Evolutionary conservation across 2,329 filamentous ascomycete genomes (phyloP), one percentile per base, ranked within the genome.

Genomic region (Phialocephala sp.): DNA sequence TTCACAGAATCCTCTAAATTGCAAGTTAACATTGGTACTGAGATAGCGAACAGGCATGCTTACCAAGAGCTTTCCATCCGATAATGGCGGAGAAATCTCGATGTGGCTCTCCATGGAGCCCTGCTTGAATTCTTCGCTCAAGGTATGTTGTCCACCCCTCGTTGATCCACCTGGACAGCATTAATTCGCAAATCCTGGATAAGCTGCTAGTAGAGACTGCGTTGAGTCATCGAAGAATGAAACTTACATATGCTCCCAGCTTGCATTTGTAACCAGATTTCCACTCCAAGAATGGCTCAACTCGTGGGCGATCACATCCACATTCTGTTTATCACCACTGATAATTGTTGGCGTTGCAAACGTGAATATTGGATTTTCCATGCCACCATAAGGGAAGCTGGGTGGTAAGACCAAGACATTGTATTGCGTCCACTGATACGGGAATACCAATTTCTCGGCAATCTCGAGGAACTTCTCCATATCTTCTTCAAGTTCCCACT

Each of bases 71-170:
- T 76, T 97, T 95, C 94, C 94, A 98, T 66, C 95, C 95, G 70
- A 97, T 96, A 70, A 98, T 97, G 69, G 94, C 90, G 9, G 92
- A 96, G 78, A 99, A 98, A 80, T 97, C 91, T 68, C 95, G 92
- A 76, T 96, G 89, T 4, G 91, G 81, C 69, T 94, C 91, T 56
- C 93, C 93, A 72, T 97, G 93, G 54, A 97, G 83, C 22, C 83
- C 86, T 15, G 88, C 90, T 69, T 89, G 85, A 66, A 96, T 92
- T 58, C 95, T 87, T 60, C 95, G 90, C 80, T 99, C 95, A 5
- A 98, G 85, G 75, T 99, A 99, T 22, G 90, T 91, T 0, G 95
- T 98, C 95, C 94, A 98, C 37, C 94, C 94, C 75, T 90, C 87
- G 66, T 90, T 90, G 63, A 90, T 76, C 88, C 88, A 90, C 77